Evolutionary conservation across 1,139 yeast genomes (phyloP), one percentile per base, ranked within the genome.

Genomic region (Pneumocystis canis): DNA sequence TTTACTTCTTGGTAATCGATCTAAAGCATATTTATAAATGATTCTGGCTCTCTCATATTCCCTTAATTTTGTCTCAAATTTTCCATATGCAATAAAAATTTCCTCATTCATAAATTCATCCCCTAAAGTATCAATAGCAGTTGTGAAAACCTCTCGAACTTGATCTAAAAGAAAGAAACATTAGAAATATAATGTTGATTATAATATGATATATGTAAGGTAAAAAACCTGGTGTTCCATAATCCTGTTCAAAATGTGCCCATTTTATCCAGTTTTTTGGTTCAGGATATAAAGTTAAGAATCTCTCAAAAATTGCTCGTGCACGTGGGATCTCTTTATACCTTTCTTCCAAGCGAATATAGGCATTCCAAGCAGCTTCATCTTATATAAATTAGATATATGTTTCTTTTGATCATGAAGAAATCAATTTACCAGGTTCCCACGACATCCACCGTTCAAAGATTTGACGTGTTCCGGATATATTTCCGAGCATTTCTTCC

Each of bases 371-470:
- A 0, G 87, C 89, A 1, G 77, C 74, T 1, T 77, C 75, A 16
- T 79, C 80, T 47, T 47, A 20, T 47, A 25, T 16, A 47, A 47
- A 47, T 25, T 25, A 0, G 78, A 76, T 18, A 68, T 68, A 11
- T 32, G 9, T 28, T 9, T 25, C 16, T 33, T 25, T 63, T 37
- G 18, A 60, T 28, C 31, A 61, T 60, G 20, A 37, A 28, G 25
- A 33, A 7, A 33, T 53, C n/a, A 47, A 47, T 47, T 47, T 25
- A 47, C 54, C 54, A 3, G 71, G 71, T 63, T 80, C 82, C 89
- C 96, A 87, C 28, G 78, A 75, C 66, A 87, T 75, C 98, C 98
- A 92, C 65, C 87, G 78, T 66, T 84, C 84, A 73, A 86, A 90
- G 5, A 90, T 77, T 16, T 76, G 75, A 63, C 96, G 73, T 7